Conservation (phyloP, 1,284 basidiomycete species). For the Rhodotorula sp. region DNA sequence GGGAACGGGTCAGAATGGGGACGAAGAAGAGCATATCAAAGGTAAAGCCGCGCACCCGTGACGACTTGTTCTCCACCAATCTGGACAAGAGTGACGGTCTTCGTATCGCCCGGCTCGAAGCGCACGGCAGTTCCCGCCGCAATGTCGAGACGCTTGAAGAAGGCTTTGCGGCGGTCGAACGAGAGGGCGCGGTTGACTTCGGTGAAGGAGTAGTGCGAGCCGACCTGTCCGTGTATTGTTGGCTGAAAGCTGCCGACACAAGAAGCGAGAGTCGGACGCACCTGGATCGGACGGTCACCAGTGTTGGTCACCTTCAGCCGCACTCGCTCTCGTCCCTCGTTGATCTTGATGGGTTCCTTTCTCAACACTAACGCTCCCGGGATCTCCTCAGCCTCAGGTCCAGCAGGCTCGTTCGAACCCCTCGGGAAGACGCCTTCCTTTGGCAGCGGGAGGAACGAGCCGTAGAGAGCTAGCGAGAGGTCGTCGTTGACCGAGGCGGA, state of each 20-base stretch:
- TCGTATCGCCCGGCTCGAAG: conserved; percentile 90
- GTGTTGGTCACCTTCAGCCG: conserved; percentile 80
- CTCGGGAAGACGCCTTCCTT: conserved; percentile 63
- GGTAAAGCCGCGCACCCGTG: conserved; percentile 45
- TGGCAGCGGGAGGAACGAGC: conserved; percentile 86
- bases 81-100: conserved; percentile 76
- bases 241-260: background rate
- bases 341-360: conserved; percentile 68
- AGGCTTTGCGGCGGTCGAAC: conserved; percentile 78
- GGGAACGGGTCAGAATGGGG: background rate
- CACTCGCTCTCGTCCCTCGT: conserved; percentile 67
- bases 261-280: conserved; percentile 45
- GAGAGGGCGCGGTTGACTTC: conserved; percentile 80
- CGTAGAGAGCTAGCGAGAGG: conserved; percentile 78
- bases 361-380: conserved; percentile 59
- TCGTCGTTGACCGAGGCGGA: conserved; percentile 69
- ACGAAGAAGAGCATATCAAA: background rate
- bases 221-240: conserved; percentile 58
- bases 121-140: conserved; percentile 91
- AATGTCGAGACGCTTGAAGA: conserved; percentile 86
- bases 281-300: conserved; percentile 92
- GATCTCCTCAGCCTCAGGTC: conserved; percentile 18
- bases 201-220: conserved; percentile 86
- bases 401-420: conserved; percentile 52
- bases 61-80: conserved; percentile 73